Evolutionary conservation across 2,329 filamentous ascomycete species (phyloP), one percentile per base, ranked within the genome.

Genomic region (Monilinia laxa): DNA sequence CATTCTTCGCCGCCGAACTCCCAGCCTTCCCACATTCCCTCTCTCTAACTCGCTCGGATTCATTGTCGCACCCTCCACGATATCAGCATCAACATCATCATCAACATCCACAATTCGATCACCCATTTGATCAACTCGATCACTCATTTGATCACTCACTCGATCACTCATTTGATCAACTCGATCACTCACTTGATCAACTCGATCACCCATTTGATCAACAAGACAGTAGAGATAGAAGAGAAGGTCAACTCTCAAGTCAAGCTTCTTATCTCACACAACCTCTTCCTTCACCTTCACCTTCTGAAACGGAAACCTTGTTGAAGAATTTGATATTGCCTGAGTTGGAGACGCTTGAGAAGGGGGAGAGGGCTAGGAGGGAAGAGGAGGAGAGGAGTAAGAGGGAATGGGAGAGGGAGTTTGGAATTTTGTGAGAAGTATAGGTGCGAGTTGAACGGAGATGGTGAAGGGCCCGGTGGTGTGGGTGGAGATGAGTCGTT

Each of bases 381-480:
- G 53, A 38, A 16, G 63, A 65, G 54, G 63, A 65, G 23, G 63
- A 65, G 23, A 65, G 63, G 35, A 60, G 45, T 16, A 45, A 54
- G 20, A 59, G 31, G 35, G 63, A 65, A 23, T 65, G 63, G 63
- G 54, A 65, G 54, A 65, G 63, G 18, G 63, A 53, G 23, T 65
- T 52, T 60, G 63, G 63, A 18, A 53, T 65, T 20, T 53, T 65
- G 54, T 65, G 52, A 64, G 59, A 18, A 3, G 20, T 42, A 14
- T 42, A 42, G 12, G 40, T 18, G 40, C 18, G 40, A 42, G 40
- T 4, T 16, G 40, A 42, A 42, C 16, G 7, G 14, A 14, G 4
- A 11, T 9, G 18, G n/a, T 23, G 14, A n/a, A 4, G 35, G n/a
- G 54, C 31, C 18, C 1, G 42, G 14, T 6, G 42, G 42, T 47